Base-by-base conservation (phyloP, 129 eudicot species). In the Artemisia annua region DNA sequence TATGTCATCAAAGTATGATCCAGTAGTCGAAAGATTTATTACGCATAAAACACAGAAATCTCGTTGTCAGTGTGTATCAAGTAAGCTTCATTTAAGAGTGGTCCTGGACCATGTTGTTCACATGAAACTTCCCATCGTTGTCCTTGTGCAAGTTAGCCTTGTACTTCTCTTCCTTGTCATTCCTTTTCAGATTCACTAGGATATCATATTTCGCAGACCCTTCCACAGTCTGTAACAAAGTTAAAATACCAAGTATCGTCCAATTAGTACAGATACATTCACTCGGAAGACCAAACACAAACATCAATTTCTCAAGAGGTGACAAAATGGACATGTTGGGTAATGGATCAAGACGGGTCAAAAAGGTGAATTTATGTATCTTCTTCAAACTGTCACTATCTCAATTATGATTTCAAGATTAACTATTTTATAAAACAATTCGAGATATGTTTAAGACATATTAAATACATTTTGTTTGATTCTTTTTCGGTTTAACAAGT, bases 81-180 rank as follows among this genome's bases (percentile, higher is more conserved):
- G 52, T 73, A 67, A n/a, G 24, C 43, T 53, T 5, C 15, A 26
- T 17, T 64, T 60, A 85, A 53, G 83, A 78, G 79, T 72, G 80
- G 70, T 83, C 88, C 18, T 69, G 67, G 64, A 54, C 92, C 90
- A 89, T 76, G 43, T 75, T 71, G 71, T 82, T 86, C 75, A 89
- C 81, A 67, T 80, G 87, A 85, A 84, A 89, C 57, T 73, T 80
- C 5, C 90, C 93, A 73, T 93, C 86, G 5, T 72, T 58, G 62
- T 82, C 86, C 85, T 76, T 93, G 71, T 93, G 96, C 78, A 93
- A 95, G 72, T 87, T 90, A 11, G 89, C 98, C 89, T 89, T 87
- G 54, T 83, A 83, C 43, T 85, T 77, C 90, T 89, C 98, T 55
- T 85, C 95, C 74, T 85, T 89, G 56, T 60, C 84, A 51, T 94